Base-by-base conservation (phyloP, 192 early-diverging fungal species). In the Linnemannia schmuckeri region DNA sequence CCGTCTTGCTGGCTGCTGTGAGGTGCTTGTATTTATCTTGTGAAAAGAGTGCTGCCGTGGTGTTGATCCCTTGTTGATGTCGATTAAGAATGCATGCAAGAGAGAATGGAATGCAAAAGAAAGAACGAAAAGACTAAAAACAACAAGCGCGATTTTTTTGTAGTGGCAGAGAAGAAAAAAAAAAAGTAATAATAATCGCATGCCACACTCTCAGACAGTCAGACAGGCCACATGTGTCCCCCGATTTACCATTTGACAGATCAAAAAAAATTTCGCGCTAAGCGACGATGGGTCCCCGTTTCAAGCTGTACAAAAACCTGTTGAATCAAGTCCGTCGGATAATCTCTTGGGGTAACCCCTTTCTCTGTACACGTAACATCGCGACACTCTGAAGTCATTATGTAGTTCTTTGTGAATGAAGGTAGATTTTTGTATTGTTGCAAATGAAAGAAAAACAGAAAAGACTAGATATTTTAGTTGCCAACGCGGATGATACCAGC, bases 401-500 rank as follows among this genome's bases (percentile, higher is more conserved):
- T 55, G 8, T 33, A 66, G 9, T 3, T 66, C 61, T 66, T 66
- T 66, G 61, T 66, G 30, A 66, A 66, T 66, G 24, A 4, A 33
- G 27, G 30, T 61, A 6, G 54, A 10, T 6, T 66, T 66, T 66
- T 66, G 61, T 66, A 66, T 66, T 52, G 49, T 66, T 66, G 61
- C 61, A 33, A 66, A 66, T 35, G 61, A 66, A 66, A 66, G 1
- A 57, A 66, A 66, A 66, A 33, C 4, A 35, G 30, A 33, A 33
- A 10, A 15, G 15, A 33, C n/a, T 8, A 15, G 61, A 33, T 30
- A 66, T 33, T 33, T 66, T 66, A 66, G 61, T 66, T 66, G 61
- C 90, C 94, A 83, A 94, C 89, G 68, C 93, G 93, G 79, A 97
- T 89, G 75, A 97, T 91, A 76, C 98, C 98, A 52, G 98, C 98